A percentile compares a stretch with the other conserved stretches of the same genome.
Evolutionary conservation across 2,329 filamentous ascomycete species (phyloP).

Genomic region (Alternaria ventricosa): DNA sequence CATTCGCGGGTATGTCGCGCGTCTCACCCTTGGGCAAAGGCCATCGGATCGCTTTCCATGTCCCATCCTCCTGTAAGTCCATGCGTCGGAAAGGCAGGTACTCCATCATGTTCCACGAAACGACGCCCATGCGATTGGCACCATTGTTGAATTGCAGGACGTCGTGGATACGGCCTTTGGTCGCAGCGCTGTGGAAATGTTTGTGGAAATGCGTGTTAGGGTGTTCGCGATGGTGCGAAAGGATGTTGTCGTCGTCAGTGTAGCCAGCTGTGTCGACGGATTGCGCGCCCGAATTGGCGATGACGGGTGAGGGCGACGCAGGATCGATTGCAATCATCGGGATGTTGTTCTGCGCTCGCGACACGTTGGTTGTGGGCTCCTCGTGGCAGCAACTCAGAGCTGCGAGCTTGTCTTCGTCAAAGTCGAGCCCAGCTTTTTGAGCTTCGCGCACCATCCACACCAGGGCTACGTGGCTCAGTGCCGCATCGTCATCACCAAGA

Average conservation of each 20-base stretch:
- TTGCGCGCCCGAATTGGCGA: not conserved
- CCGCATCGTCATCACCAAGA: slow-evolving; percentile 60
- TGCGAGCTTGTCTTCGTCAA: slow-evolving; percentile 72
- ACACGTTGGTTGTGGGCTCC: slow-evolving; percentile 20
- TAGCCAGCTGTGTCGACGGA: slow-evolving; percentile 6
- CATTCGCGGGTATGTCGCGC: slow-evolving; percentile 74
- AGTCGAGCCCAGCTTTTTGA: slow-evolving; percentile 69
- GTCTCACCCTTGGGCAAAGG: slow-evolving; percentile 79
- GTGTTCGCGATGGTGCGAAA: slow-evolving; percentile 23
- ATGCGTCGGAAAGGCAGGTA: slow-evolving; percentile 81
- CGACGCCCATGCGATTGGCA: slow-evolving; percentile 61
- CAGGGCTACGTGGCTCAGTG: slow-evolving; percentile 71
- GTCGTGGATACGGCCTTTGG: slow-evolving; percentile 68
- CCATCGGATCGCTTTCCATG: slow-evolving; percentile 82
- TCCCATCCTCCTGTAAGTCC: slow-evolving; percentile 74
- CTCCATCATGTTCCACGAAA: slow-evolving; percentile 80
- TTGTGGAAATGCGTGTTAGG: slow-evolving; percentile 58
- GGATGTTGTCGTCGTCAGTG: slow-evolving; percentile 25
- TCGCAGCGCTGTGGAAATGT: slow-evolving; percentile 64
- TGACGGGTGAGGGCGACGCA: slow-evolving; percentile 25
- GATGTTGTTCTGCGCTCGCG: slow-evolving; percentile 17
- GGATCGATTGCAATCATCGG: slow-evolving; percentile 45
- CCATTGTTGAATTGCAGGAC: slow-evolving; percentile 71
- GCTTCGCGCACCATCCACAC: slow-evolving; percentile 75
- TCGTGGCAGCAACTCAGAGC: slow-evolving; percentile 69